These are phyloP conservation scores for Lepidium aucheri DNA, from an alignment of 345 rosid genomes.

Conservation along the genomic window DNA sequence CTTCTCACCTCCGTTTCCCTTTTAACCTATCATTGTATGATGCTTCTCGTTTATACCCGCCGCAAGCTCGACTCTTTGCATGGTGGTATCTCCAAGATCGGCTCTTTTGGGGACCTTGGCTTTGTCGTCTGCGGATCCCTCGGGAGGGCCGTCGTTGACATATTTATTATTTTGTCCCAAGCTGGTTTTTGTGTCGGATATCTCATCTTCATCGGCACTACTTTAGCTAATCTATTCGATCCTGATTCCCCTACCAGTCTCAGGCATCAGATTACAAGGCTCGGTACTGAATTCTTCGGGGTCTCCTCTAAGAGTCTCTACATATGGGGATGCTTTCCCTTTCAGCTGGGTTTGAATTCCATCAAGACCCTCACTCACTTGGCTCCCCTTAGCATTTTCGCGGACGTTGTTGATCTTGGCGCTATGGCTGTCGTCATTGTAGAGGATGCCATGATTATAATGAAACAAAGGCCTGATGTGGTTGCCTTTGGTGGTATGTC, in stretches of 20 bases:
- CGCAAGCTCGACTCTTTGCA: constrained; percentile 51
- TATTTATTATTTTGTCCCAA: constrained; percentile 59
- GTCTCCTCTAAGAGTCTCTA: constrained; percentile 46
- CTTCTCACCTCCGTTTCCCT: constrained; percentile 51
- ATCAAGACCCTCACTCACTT: constrained; percentile 64
- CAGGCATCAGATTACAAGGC: constrained; percentile 20
- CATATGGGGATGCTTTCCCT: constrained; percentile 75
- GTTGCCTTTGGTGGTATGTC: constrained; percentile 56
- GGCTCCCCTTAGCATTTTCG: constrained; percentile 89
- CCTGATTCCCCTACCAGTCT: constrained; percentile 18
- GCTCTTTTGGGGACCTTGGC: constrained; percentile 82
- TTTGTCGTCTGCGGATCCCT: constrained; percentile 60
- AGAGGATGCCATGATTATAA: constrained; percentile 39
- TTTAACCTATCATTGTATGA: constrained; percentile 63
- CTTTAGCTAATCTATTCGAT: constrained; percentile 40
- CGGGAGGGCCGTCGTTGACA: constrained; percentile 62
- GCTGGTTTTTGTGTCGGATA: constrained; percentile 85
- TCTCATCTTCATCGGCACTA: constrained; percentile 62
- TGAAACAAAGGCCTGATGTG: constrained; percentile 38
- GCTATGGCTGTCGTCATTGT: constrained; percentile 69
- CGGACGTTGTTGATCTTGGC: constrained; percentile 75
- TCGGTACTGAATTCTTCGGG: constrained; percentile 32
- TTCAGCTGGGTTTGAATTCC: constrained; percentile 73
- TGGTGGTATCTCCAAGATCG: constrained; percentile 36
- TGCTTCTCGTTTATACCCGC: constrained; percentile 68